Evolutionary conservation across 2,329 filamentous ascomycete genomes (phyloP).

Genomic region (Colletotrichum sp.): DNA sequence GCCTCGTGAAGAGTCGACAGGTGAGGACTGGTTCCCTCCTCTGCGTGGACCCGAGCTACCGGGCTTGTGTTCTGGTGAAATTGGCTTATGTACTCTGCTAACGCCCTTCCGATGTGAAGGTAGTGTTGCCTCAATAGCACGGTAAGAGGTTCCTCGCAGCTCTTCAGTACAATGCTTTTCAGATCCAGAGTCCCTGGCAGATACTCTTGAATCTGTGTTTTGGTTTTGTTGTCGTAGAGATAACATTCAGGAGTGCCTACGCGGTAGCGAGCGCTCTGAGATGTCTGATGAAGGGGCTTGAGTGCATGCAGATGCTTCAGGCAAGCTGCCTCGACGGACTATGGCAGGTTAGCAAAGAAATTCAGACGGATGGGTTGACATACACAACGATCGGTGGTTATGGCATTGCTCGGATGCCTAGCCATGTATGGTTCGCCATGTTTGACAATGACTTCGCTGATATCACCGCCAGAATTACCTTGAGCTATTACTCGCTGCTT

Average conservation of each 20-base stretch:
- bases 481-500: too few species aligned
- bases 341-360: neutral
- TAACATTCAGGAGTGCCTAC: neutral
- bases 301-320: neutral
- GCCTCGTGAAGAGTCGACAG: neutral
- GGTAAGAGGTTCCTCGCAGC: neutral
- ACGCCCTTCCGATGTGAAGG: neutral
- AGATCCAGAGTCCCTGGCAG: neutral
- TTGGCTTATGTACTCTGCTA: neutral
- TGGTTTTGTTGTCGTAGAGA: neutral
- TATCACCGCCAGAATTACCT: too few species aligned
- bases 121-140: neutral
- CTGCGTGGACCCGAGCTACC: neutral
- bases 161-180: neutral
- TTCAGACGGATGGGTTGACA: fast-evolving
- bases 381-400: fast-evolving
- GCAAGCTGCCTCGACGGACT: neutral
- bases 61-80: neutral
- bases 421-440: neutral
- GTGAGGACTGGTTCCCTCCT: neutral
- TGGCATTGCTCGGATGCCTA: neutral
- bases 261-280: neutral
- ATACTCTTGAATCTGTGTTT: neutral
- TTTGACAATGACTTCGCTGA: neutral
- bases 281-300: neutral